These are phyloP conservation scores for Hondaea fermentalgiana DNA, from an alignment of 108 stramenopile species.

Conservation along the genomic window DNA sequence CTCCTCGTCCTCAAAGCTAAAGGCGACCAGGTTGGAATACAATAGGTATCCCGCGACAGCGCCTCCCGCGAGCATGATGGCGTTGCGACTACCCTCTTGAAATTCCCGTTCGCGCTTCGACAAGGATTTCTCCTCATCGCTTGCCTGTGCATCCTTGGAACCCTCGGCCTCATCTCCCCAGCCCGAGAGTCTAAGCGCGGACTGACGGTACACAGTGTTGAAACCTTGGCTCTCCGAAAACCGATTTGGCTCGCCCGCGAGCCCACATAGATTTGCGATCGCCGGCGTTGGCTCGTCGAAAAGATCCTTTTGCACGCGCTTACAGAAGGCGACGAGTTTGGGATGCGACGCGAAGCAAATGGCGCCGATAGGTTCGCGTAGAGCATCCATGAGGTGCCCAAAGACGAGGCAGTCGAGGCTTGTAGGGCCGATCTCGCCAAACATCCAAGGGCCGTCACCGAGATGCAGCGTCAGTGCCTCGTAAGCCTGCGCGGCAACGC, in stretches of 20 bases:
- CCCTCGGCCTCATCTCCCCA: background rate
- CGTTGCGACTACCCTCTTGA: background rate
- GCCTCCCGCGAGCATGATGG: background rate
- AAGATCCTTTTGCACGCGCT: background rate
- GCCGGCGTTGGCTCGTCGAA: background rate
- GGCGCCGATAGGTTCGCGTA: background rate
- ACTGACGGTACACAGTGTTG: background rate
- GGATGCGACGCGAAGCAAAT: background rate
- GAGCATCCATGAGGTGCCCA: conserved; percentile 5
- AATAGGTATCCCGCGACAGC: background rate
- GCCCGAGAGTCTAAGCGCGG: background rate
- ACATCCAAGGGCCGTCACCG: background rate
- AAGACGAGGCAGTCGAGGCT: background rate
- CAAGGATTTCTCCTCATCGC: background rate
- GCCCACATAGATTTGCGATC: background rate
- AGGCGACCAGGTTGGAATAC: background rate
- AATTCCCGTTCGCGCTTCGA: background rate
- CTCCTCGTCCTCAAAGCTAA: background rate
- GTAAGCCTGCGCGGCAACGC: background rate
- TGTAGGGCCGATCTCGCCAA: background rate
- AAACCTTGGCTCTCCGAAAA: background rate
- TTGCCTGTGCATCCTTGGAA: background rate
- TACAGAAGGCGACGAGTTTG: background rate
- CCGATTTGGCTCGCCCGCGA: background rate
- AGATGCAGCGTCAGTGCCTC: background rate